Evolutionary conservation across 2,329 filamentous ascomycete species (phyloP).

Genomic region (Penicillium sp.): DNA sequence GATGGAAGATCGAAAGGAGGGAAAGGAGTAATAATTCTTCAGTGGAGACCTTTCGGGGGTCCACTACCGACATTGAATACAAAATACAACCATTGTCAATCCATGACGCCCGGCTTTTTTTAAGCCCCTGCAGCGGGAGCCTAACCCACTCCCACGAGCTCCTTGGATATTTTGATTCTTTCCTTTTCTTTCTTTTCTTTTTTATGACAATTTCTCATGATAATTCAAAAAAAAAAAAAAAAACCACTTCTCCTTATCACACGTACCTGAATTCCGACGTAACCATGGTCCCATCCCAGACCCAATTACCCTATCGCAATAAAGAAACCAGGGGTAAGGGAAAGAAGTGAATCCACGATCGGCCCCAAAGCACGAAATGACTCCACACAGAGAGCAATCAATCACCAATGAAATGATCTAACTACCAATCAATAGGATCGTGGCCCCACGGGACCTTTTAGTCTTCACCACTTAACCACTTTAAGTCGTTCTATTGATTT

Average conservation of each 20-base stretch:
- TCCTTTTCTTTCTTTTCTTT: neutral
- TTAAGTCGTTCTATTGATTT: conserved; percentile 11
- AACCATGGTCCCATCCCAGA: conserved; percentile 5
- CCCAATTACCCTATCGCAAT: conserved; percentile 11
- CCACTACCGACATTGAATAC: conserved; percentile 5
- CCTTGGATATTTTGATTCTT: too few species aligned
- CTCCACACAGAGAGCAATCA: neutral
- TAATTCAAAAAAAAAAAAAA: neutral
- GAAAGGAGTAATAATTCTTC: conserved; percentile 7
- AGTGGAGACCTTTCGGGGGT: conserved; percentile 3
- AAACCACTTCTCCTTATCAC: neutral
- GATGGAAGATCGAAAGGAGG: neutral
- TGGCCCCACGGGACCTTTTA: conserved; percentile 6
- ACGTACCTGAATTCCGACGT: neutral
- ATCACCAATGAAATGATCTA: neutral
- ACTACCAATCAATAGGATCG: conserved; percentile 7
- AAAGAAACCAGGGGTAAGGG: conserved; percentile 11
- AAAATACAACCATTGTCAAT: neutral
- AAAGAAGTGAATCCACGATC: conserved; percentile 8
- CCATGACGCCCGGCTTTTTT: neutral
- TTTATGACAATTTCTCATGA: neutral
- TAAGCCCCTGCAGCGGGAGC: conserved; percentile 4
- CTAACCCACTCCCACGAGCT: conserved; percentile 1
- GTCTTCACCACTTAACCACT: conserved; percentile 13
- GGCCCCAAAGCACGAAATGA: conserved; percentile 1